Base-by-base conservation (phyloP, 345 rosid species). In the Chamaenerion angustifolium region DNA sequence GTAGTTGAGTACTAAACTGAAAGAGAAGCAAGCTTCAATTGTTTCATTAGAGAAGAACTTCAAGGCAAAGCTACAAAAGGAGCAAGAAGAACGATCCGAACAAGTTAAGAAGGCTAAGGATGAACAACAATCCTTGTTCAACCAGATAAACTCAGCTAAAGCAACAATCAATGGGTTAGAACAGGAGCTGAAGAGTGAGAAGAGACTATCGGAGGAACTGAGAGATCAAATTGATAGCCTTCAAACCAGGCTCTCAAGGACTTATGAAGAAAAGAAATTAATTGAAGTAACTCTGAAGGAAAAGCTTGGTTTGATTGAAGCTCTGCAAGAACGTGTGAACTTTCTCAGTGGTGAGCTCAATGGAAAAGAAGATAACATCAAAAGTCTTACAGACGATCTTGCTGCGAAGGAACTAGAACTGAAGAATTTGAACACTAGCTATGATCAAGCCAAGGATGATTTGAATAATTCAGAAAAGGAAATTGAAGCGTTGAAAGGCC, bases 171-270 rank as follows among this genome's bases (percentile, higher is more conserved):
- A 72, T 46, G 81, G 68, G 40, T 67, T 87, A 57, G 98, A 82
- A 46, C 71, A 61, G 61, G 96, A 86, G 76, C 78, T 87, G 42
- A 72, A 66, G 66, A 68, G 79, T 17, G 83, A 87, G 60, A 86
- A 77, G 71, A 77, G 46, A 61, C 42, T 60, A 54, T 56, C 77
- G 11, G 81, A 74, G 40, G 74, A 77, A 52, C 74, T 87, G 47
- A 77, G 58, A 55, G 47, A 27, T 64, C 76, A 76, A 72, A 72
- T 71, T 23, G 79, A 62, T 49, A 49, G 66, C 68, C 78, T 87
- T 57, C 81, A 71, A 56, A 57, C 21, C 49, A 65, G 42, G 50
- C 74, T 87, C 16, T 70, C 69, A 41, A 71, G 75, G 67, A 74
- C 76, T 56, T 68, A 57, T 55, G 83, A 74, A 70, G 82, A 75